Percentiles rank a stretch among this genome's conserved stretches.
Conservation (phyloP, 2,329 filamentous ascomycete genomes). For the Rutstroemia sydowiana region DNA sequence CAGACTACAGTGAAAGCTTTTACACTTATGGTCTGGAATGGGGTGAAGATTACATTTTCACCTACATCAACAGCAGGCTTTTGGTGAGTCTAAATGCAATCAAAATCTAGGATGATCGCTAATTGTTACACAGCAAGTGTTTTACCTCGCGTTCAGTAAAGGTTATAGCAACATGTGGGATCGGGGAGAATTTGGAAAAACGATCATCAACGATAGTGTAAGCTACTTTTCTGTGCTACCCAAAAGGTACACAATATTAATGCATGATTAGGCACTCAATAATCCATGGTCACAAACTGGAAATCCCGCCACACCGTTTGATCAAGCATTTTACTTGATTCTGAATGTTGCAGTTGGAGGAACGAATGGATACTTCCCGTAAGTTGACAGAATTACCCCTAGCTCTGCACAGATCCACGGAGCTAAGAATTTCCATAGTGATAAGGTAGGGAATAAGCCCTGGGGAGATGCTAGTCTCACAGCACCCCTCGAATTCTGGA, state of each 20-base stretch:
- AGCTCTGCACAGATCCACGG: not conserved
- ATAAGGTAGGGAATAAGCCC: conserved; percentile 38
- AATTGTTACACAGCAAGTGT: conserved; percentile 32
- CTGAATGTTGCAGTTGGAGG: conserved; percentile 44
- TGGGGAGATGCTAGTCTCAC: conserved; percentile 38
- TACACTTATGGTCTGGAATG: conserved; percentile 49
- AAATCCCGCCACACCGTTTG: conserved; percentile 40
- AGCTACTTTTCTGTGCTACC: too few relatives aligned
- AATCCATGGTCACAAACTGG: conserved; percentile 38
- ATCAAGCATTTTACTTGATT: conserved; percentile 44
- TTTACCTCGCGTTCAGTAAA: conserved; percentile 28
- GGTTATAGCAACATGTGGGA: conserved; percentile 26
- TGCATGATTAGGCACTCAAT: too few relatives aligned
- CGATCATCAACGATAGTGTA: conserved; percentile 36
- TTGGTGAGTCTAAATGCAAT: conserved; percentile 20
- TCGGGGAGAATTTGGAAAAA: conserved; percentile 36
- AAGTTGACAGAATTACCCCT: conserved; percentile 14
- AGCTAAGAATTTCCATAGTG: conserved; percentile 26
- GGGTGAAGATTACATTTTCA: conserved; percentile 45
- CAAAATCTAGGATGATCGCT: not conserved
- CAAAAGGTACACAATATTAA: too few relatives aligned
- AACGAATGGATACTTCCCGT: conserved; percentile 42
- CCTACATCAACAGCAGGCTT: conserved; percentile 40
- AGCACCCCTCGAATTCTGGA: conserved; percentile 38
- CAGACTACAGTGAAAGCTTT: conserved; percentile 36